Conservation (phyloP, 257 asterid genomes). For the Anisodus acutangulus region DNA sequence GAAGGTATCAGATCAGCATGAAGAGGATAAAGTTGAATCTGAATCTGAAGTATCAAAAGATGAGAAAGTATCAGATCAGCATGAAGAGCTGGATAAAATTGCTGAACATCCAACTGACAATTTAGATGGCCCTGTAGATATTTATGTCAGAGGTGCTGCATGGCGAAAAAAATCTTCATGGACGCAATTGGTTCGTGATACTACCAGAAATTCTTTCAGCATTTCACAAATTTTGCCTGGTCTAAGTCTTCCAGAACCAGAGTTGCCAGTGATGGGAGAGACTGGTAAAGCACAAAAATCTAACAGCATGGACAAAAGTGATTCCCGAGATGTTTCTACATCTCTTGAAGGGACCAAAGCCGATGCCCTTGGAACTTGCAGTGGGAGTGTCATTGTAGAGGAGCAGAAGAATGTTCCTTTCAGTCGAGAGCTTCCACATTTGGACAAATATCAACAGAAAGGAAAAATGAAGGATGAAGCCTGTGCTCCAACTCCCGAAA, state of each 20-base stretch:
- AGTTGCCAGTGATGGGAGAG: conserved; percentile 19
- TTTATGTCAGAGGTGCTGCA: conserved; percentile 53
- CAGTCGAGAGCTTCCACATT: conserved; percentile 29
- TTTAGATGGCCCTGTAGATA: conserved; percentile 39
- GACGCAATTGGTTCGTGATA: conserved; percentile 62
- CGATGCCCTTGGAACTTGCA: conserved; percentile 20
- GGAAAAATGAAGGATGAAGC: conserved; percentile 34
- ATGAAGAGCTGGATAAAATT: conserved; percentile 35
- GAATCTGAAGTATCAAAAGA: not conserved
- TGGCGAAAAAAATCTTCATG: conserved; percentile 71
- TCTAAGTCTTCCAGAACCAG: conserved; percentile 45
- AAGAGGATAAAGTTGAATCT: conserved; percentile 34
- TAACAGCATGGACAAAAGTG: conserved; percentile 28
- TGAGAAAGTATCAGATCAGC: conserved; percentile 27
- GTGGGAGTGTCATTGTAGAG: conserved; percentile 31
- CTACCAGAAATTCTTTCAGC: conserved; percentile 60
- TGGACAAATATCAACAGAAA: conserved; percentile 28
- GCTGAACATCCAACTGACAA: conserved; percentile 39
- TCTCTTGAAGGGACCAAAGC: conserved; percentile 29
- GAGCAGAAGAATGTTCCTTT: conserved; percentile 32
- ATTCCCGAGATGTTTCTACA: conserved; percentile 32
- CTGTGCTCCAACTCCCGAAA: conserved; percentile 27
- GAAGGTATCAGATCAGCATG: not conserved
- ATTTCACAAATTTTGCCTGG: conserved; percentile 65
- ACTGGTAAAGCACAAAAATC: conserved; percentile 31